These are phyloP conservation scores for Circinella minor DNA, from an alignment of 371 early-diverging fungal genomes.

Conservation along the genomic window DNA sequence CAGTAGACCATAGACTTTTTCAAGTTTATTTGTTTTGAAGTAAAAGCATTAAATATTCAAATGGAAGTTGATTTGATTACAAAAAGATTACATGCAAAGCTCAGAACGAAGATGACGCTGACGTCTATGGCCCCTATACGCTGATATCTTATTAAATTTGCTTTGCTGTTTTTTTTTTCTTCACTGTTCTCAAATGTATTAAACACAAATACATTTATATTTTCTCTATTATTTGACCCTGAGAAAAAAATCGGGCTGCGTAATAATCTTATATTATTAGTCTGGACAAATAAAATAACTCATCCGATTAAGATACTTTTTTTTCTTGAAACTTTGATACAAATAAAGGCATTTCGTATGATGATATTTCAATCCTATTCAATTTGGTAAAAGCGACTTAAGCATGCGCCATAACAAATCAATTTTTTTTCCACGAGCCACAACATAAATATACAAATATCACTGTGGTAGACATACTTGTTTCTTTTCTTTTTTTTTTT, in stretches of 20 bases:
- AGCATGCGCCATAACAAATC: background rate
- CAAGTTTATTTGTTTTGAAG: too few relatives aligned
- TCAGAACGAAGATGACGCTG: too few relatives aligned
- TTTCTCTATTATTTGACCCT: background rate
- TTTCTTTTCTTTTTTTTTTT: too few relatives aligned
- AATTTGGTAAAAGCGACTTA: background rate
- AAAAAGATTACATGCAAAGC: too few relatives aligned
- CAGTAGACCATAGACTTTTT: too few relatives aligned
- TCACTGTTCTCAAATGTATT: background rate
- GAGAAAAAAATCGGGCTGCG: background rate
- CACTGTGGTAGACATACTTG: too few relatives aligned
- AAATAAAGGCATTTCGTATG: conserved; percentile 8
- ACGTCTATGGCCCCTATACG: too few relatives aligned
- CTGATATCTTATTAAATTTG: too few relatives aligned
- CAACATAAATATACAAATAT: background rate
- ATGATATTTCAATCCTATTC: background rate
- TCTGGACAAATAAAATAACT: background rate
- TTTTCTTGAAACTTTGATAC: background rate
- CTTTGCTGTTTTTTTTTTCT: background rate
- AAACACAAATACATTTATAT: background rate
- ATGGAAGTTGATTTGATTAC: too few relatives aligned
- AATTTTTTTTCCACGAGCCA: background rate
- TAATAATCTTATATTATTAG: background rate
- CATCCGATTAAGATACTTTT: background rate
- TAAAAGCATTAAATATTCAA: too few relatives aligned